Conservation (phyloP, 371 early-diverging fungal species). For the Mucor racemosus region DNA sequence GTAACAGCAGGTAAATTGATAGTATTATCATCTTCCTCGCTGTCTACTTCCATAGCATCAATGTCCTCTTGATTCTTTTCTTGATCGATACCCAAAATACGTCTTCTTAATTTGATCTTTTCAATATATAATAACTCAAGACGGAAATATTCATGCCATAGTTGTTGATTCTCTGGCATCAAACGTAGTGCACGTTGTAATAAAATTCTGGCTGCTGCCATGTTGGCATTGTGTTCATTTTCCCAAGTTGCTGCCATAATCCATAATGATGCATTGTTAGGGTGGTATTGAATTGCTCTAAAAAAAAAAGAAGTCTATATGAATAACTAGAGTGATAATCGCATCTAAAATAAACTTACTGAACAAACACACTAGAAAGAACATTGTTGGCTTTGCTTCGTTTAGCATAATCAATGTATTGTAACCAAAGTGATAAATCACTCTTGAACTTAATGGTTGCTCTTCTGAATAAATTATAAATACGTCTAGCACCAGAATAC, state of each 20-base stretch:
- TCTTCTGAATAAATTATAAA: constrained; percentile 80
- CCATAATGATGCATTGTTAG: constrained; percentile 83
- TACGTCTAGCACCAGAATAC: constrained; percentile 68
- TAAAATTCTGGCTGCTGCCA: constrained; percentile 80
- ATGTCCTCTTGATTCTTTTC: constrained; percentile 39
- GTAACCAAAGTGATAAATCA: constrained; percentile 86
- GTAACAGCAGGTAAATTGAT: constrained; percentile 65
- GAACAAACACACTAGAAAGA: constrained; percentile 74
- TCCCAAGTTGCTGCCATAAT: constrained; percentile 91
- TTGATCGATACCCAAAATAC: constrained; percentile 73
- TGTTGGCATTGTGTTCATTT: constrained; percentile 82
- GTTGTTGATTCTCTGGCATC: constrained; percentile 67
- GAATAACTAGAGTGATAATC: background rate
- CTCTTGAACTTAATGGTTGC: constrained; percentile 82
- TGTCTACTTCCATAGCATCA: constrained; percentile 39
- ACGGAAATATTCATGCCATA: constrained; percentile 94
- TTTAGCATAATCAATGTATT: constrained; percentile 87
- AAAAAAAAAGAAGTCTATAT: background rate
- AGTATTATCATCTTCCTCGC: constrained; percentile 39
- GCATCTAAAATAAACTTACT: constrained; percentile 38
- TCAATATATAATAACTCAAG: constrained; percentile 90
- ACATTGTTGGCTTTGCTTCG: constrained; percentile 62
- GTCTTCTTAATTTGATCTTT: constrained; percentile 82
- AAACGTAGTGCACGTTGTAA: constrained; percentile 89
- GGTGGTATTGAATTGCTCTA: constrained; percentile 88